Conservation (phyloP, 495 filamentous ascomycete genomes). For the Xylaria palmicola region DNA sequence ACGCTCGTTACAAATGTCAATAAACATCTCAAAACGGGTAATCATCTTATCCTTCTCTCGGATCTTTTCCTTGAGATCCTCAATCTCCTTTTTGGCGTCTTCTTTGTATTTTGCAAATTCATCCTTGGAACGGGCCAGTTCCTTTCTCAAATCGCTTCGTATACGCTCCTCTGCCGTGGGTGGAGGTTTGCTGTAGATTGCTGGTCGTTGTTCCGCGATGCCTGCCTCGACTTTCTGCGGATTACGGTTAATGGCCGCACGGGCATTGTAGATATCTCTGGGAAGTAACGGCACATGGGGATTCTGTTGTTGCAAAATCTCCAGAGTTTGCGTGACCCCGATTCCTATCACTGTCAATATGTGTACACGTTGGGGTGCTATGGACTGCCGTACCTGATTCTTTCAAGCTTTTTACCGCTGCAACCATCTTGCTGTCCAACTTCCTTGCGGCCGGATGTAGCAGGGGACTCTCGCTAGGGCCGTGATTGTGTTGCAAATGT, state of each 20-base stretch:
- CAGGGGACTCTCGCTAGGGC: constrained; percentile 55
- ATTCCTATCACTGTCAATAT: constrained; percentile 42
- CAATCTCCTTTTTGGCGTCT: constrained; percentile 49
- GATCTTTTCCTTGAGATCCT: constrained; percentile 47
- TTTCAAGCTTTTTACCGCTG: constrained; percentile 55
- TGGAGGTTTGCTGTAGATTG: constrained; percentile 58
- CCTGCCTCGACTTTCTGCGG: constrained; percentile 53
- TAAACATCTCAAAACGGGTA: constrained; percentile 58
- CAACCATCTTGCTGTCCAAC: constrained; percentile 57
- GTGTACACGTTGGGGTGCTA: neutral
- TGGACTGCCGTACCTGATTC: constrained; percentile 54
- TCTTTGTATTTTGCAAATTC: constrained; percentile 47
- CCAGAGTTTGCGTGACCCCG: constrained; percentile 54
- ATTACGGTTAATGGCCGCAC: constrained; percentile 57
- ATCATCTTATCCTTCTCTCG: constrained; percentile 55
- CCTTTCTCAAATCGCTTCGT: constrained; percentile 51
- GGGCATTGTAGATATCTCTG: constrained; percentile 57
- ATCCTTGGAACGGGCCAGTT: constrained; percentile 49
- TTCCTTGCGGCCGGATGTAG: constrained; percentile 57
- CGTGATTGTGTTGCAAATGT: constrained; percentile 55
- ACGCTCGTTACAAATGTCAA: constrained; percentile 58
- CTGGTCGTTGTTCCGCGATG: constrained; percentile 50
- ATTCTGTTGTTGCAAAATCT: constrained; percentile 55
- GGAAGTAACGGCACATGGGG: constrained; percentile 54
- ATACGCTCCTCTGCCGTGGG: constrained; percentile 56